Evolutionary conservation across 257 asterid species (phyloP).

Genomic region (Fraxinus pennsylvanica): DNA sequence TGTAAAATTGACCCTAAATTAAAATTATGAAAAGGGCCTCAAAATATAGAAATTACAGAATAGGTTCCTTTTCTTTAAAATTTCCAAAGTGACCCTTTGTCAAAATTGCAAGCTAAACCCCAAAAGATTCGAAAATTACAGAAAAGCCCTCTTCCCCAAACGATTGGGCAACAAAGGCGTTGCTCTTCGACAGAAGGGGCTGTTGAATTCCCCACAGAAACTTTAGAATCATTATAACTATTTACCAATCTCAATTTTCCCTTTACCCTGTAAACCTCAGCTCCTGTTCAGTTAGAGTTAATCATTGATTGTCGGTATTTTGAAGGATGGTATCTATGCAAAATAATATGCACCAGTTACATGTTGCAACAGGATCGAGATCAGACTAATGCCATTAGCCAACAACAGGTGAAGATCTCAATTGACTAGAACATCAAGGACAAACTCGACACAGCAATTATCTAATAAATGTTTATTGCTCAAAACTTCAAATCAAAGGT

Average conservation of each 20-base stretch:
- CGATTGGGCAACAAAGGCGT: conserved; percentile 70
- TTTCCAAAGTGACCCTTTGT: no score
- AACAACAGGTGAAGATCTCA: background rate
- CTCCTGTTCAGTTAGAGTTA: background rate
- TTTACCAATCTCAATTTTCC: conserved; percentile 53
- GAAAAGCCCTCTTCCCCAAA: no score
- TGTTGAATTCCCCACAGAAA: conserved; percentile 90
- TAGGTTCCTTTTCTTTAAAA: no score
- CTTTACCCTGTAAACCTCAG: conserved; percentile 23
- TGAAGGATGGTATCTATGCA: background rate
- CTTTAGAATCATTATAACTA: conserved; percentile 23
- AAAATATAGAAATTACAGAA: no score
- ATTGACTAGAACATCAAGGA: background rate
- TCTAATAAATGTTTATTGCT: background rate
- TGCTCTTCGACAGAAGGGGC: conserved; percentile 70
- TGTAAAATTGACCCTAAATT: no score
- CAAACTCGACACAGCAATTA: background rate
- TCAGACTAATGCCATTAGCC: background rate
- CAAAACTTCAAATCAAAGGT: background rate
- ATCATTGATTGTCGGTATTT: background rate
- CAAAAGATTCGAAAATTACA: no score
- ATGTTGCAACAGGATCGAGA: background rate
- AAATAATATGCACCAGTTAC: background rate
- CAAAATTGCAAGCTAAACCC: no score
- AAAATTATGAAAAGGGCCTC: no score